phyloP scores from a whole-genome alignment of 2,329 filamentous ascomycete genomes.

The Colletotrichum filicis region DNA sequence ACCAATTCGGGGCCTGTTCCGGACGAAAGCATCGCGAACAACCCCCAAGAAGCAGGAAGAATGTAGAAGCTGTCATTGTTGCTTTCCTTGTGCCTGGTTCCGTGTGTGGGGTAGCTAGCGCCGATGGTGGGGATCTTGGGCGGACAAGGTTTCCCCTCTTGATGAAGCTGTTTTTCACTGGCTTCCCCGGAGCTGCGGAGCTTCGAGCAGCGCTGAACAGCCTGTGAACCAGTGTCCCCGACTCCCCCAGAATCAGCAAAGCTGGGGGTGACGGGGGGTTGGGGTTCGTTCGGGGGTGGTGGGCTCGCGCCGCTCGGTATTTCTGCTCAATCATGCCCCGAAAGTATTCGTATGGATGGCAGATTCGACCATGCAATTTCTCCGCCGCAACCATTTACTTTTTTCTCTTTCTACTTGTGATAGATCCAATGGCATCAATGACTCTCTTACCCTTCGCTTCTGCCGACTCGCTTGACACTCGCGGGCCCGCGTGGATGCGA shows the following conservation, averaged over 20 bases:
- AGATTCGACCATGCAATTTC: conserved; percentile 1
- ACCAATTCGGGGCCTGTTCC: background rate
- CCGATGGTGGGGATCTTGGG: background rate
- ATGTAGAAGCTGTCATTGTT: background rate
- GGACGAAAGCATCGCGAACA: background rate
- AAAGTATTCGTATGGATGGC: background rate
- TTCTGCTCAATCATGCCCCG: conserved; percentile 29
- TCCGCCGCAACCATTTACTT: conserved; percentile 12
- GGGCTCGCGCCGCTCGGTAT: conserved; percentile 13
- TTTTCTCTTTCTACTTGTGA: no score
- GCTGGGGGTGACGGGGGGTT: background rate
- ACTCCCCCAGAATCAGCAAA: background rate
- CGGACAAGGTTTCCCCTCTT: background rate
- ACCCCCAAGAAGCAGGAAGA: background rate
- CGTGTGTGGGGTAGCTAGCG: conserved; percentile 14
- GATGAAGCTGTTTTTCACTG: background rate
- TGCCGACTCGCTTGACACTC: background rate
- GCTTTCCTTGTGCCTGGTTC: background rate
- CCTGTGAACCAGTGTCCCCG: no score
- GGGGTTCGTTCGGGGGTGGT: background rate
- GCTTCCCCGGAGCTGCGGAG: background rate
- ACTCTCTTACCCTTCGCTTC: background rate
- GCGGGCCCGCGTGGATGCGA: background rate
- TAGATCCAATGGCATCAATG: background rate
- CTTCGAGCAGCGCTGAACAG: background rate